Evolutionary conservation across 73 alveolate genomes (phyloP).

Genomic region (Paramecium tetraurelia): DNA sequence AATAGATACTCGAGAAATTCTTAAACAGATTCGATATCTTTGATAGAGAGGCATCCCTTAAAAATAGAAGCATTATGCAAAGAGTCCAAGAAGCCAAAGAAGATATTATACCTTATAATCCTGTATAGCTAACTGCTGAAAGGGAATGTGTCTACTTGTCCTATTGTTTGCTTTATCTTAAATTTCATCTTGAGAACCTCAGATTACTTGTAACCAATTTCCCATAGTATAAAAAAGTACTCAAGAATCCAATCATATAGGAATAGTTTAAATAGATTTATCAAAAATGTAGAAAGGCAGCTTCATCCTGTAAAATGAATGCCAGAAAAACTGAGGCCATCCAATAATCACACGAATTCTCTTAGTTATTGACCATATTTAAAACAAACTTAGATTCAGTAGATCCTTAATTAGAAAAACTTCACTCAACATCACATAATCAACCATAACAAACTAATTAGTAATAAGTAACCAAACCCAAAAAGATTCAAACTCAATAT

Average conservation of each 20-base stretch:
- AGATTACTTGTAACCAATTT: neutral
- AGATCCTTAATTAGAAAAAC: neutral
- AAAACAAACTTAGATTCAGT: neutral
- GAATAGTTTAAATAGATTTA: neutral
- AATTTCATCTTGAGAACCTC: neutral
- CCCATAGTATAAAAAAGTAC: neutral
- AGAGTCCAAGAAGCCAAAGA: neutral
- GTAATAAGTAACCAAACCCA: neutral
- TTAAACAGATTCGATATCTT: neutral
- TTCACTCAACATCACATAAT: neutral
- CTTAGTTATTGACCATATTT: neutral
- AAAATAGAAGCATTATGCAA: neutral
- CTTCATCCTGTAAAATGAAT: neutral
- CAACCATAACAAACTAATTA: neutral
- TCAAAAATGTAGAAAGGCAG: slow-evolving; percentile 15
- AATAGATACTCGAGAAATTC: neutral
- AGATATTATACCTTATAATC: neutral
- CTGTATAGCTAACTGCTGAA: neutral
- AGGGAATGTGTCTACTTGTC: neutral
- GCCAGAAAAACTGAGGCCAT: neutral
- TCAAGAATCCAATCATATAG: neutral
- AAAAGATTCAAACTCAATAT: neutral
- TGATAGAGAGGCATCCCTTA: neutral
- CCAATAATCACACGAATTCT: neutral
- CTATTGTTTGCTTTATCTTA: neutral